Conservation (phyloP, 495 filamentous ascomycete species). For the Neurospora discreta region DNA sequence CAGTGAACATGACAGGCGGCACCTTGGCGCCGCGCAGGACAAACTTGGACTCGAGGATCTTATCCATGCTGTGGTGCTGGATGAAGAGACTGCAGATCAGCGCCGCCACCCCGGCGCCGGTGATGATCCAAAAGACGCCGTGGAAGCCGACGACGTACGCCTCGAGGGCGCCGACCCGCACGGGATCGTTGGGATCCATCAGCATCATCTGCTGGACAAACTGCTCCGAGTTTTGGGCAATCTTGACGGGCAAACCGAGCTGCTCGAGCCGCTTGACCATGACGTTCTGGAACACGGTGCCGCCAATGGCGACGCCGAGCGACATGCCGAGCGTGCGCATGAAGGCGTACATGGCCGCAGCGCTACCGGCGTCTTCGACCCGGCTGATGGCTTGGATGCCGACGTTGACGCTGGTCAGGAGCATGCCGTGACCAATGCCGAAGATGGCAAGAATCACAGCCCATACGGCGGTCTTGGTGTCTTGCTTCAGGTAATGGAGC, state of each 20-base stretch:
- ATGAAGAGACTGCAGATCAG: constrained; percentile 14
- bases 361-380: constrained; percentile 40
- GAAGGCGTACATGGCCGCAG: constrained; percentile 49
- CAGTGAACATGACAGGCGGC: neutral
- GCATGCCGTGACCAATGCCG: constrained; percentile 43
- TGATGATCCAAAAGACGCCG: constrained; percentile 18
- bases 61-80: constrained; percentile 18
- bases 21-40: constrained; percentile 10
- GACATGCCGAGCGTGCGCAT: constrained; percentile 51
- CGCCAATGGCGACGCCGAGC: constrained; percentile 51
- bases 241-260: constrained; percentile 24
- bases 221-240: constrained; percentile 34
- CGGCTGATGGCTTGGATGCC: constrained; percentile 41
- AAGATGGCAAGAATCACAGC: constrained; percentile 41
- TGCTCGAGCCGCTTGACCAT: constrained; percentile 34
- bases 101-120: constrained; percentile 6
- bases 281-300: constrained; percentile 49
- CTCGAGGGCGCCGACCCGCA: constrained; percentile 13
- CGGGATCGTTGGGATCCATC: constrained; percentile 14
- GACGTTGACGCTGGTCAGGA: constrained; percentile 41
- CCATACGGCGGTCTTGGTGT: constrained; percentile 38
- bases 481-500: constrained; percentile 31
- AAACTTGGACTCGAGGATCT: constrained; percentile 16
- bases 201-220: constrained; percentile 28
- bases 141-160: constrained; percentile 20